Evolutionary conservation across 2,329 filamentous ascomycete genomes (phyloP).

Genomic region (Xylariales sp.): DNA sequence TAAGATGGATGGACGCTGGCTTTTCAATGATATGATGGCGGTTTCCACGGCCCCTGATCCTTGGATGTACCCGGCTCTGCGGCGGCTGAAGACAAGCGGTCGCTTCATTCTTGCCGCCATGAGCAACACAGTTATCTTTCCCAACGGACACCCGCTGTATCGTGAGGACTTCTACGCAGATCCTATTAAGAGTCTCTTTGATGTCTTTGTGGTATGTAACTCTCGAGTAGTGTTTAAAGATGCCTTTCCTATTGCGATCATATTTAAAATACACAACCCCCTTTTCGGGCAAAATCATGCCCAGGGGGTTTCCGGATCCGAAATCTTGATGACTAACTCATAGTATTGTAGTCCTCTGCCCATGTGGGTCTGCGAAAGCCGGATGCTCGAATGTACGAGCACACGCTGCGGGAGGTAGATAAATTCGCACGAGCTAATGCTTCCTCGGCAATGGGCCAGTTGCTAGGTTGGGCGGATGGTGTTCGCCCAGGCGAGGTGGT

Average conservation of each 20-base stretch:
- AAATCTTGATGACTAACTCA: slow-evolving; percentile 3
- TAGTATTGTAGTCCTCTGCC: slow-evolving; percentile 68
- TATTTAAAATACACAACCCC: neutral
- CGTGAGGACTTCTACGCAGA: slow-evolving; percentile 62
- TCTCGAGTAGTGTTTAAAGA: neutral
- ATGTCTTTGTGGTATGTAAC: slow-evolving; percentile 75
- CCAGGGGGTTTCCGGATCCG: neutral
- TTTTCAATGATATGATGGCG: slow-evolving; percentile 95
- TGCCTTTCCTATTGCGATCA: neutral
- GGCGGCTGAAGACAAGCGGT: slow-evolving; percentile 72
- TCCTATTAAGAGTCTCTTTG: slow-evolving; percentile 76
- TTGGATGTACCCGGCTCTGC: slow-evolving; percentile 86
- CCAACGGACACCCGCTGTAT: slow-evolving; percentile 76
- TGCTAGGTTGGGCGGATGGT: slow-evolving; percentile 59
- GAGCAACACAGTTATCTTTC: slow-evolving; percentile 91
- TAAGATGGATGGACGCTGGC: slow-evolving; percentile 76
- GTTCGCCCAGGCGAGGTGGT: slow-evolving; percentile 76
- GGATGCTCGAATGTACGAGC: slow-evolving; percentile 81
- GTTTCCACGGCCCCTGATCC: slow-evolving; percentile 78
- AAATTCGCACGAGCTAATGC: slow-evolving; percentile 68
- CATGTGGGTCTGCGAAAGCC: slow-evolving; percentile 91
- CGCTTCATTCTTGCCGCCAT: slow-evolving; percentile 82
- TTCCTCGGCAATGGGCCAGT: slow-evolving; percentile 52
- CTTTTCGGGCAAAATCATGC: neutral
- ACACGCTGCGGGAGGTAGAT: slow-evolving; percentile 75